phyloP scores from a whole-genome alignment of 2,329 filamentous ascomycete genomes.

The Pyrenophora tritici-repentis region DNA sequence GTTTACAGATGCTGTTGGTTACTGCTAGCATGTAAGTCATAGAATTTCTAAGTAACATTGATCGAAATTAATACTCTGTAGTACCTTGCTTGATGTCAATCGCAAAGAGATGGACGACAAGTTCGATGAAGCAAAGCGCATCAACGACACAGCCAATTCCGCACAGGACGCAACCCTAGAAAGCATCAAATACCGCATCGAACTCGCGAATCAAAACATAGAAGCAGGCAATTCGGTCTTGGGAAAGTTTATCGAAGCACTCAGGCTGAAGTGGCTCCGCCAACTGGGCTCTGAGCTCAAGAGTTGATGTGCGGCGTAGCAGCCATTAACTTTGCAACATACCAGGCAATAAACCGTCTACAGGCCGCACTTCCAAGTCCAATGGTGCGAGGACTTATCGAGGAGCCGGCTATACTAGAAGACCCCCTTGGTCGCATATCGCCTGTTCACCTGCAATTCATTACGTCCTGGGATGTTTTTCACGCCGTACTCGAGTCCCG shows the following conservation, averaged over 20 bases:
- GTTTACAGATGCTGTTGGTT: constrained; percentile 14
- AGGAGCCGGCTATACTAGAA: not conserved
- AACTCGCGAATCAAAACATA: not conserved
- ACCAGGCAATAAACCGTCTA: not conserved
- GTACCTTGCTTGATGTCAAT: not conserved
- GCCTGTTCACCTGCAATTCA: not conserved
- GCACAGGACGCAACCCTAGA: not conserved
- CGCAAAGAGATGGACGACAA: not conserved
- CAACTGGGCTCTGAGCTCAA: not conserved
- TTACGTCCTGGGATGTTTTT: not conserved
- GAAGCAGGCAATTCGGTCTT: not conserved
- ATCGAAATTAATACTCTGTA: not conserved
- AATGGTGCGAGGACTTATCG: not conserved
- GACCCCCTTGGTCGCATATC: not conserved
- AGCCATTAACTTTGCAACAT: not conserved
- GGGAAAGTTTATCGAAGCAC: accelerated
- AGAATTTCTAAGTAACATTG: not conserved
- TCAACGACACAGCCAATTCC: not conserved
- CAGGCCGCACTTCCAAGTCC: not conserved
- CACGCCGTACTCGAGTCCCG: not conserved
- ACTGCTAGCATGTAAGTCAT: not conserved
- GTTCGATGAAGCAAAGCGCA: not conserved
- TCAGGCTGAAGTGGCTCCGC: not conserved
- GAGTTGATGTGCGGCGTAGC: not conserved
- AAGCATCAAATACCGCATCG: not conserved